phyloP scores from a whole-genome alignment of 164 flowering plant genomes.

The Tetrastigma voinierianum region DNA sequence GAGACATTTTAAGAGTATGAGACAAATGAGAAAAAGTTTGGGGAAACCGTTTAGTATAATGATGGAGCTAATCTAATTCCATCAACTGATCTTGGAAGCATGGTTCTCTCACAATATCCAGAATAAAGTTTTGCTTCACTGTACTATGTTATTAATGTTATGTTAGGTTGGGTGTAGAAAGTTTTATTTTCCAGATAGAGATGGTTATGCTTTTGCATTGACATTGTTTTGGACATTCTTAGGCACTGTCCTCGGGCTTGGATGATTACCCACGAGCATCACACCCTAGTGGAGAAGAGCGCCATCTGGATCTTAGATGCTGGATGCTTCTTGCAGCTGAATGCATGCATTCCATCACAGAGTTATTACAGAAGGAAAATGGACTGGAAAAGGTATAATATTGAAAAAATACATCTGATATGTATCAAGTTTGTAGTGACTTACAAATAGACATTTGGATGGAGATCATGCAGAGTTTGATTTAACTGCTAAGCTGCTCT shows the following conservation, averaged over 20 bases:
- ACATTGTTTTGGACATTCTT: slow-evolving; percentile 21
- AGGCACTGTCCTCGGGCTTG: slow-evolving; percentile 89
- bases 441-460: not conserved
- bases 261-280: slow-evolving; percentile 99
- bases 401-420: not conserved
- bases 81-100: slow-evolving; percentile 2
- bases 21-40: too few relatives aligned
- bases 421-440: not conserved
- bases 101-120: not conserved
- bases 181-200: too few relatives aligned
- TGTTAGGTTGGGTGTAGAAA: too few relatives aligned
- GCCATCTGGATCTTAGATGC: slow-evolving; percentile 95
- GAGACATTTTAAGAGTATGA: too few relatives aligned
- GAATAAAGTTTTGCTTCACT: not conserved
- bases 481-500: slow-evolving; percentile 55
- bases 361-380: slow-evolving; percentile 39
- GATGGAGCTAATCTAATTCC: not conserved
- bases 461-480: slow-evolving; percentile 55
- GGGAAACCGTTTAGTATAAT: too few relatives aligned
- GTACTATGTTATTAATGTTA: not conserved
- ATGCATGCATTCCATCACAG: slow-evolving; percentile 69
- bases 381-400: slow-evolving; percentile 47
- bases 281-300: slow-evolving; percentile 89
- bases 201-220: not conserved
- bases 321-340: slow-evolving; percentile 98